phyloP scores from a whole-genome alignment of 148 eudicot species.

The Gaultheria prostrata region DNA sequence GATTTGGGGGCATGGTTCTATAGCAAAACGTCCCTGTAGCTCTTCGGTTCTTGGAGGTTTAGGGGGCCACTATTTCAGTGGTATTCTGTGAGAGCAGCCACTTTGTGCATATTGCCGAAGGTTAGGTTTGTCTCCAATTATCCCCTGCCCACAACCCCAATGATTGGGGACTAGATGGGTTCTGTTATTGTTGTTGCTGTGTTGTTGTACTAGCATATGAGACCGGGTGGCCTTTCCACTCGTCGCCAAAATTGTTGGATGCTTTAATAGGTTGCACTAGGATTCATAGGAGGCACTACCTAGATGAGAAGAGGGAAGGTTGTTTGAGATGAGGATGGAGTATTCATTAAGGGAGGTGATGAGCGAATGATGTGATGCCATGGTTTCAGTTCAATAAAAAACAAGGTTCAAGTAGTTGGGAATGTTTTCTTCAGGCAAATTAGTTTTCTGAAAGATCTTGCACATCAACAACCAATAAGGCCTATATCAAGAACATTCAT shows the following conservation, averaged over 20 bases:
- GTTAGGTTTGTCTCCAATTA: too few relatives aligned
- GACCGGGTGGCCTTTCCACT: not conserved
- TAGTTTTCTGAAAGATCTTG: not conserved
- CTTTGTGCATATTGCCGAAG: too few relatives aligned
- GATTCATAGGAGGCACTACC: not conserved
- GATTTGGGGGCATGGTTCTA: too few relatives aligned
- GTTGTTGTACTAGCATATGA: not conserved
- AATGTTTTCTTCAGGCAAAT: not conserved
- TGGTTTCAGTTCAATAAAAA: not conserved
- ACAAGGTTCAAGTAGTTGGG: not conserved
- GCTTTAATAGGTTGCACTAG: not conserved
- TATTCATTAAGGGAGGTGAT: not conserved
- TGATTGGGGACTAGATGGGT: too few relatives aligned
- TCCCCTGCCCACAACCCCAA: too few relatives aligned
- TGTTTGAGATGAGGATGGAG: not conserved
- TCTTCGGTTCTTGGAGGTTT: too few relatives aligned
- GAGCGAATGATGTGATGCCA: not conserved
- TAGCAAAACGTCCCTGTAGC: too few relatives aligned
- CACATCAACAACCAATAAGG: not conserved
- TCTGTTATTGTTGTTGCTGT: too few relatives aligned
- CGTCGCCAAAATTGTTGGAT: not conserved
- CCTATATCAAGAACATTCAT: not conserved
- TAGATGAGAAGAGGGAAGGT: not conserved
- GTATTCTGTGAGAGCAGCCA: too few relatives aligned
- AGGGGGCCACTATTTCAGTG: too few relatives aligned